phyloP scores from a whole-genome alignment of 768 basidiomycete genomes.

The Hericium coralloides region DNA sequence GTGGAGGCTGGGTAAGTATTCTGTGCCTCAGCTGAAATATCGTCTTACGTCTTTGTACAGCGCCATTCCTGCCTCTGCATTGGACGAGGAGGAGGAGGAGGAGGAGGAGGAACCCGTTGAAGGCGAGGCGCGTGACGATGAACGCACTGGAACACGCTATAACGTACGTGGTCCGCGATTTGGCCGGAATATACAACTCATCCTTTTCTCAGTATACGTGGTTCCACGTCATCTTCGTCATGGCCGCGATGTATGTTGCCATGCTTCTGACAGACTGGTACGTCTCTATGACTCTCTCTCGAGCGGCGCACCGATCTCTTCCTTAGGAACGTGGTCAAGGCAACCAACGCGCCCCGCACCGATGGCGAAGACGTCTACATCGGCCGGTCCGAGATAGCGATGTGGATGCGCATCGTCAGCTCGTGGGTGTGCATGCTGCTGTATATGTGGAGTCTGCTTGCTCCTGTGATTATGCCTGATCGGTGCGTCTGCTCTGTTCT shows the following conservation, averaged over 20 bases:
- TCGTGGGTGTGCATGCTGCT: slow-evolving; percentile 89
- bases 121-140: slow-evolving; percentile 82
- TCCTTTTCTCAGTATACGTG: slow-evolving; percentile 71
- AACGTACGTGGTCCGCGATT: slow-evolving; percentile 49
- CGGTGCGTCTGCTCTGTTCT: slow-evolving; percentile 40
- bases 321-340: slow-evolving; percentile 66
- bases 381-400: slow-evolving; percentile 89
- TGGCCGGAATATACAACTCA: neutral
- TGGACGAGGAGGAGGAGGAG: slow-evolving; percentile 64
- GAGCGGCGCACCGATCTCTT: slow-evolving; percentile 1
- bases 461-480: slow-evolving; percentile 87
- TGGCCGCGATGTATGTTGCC: slow-evolving; percentile 96
- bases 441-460: slow-evolving; percentile 83
- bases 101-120: slow-evolving; percentile 63
- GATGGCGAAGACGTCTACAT: slow-evolving; percentile 79
- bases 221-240: slow-evolving; percentile 97
- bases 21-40: neutral
- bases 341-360: slow-evolving; percentile 32
- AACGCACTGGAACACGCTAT: slow-evolving; percentile 88
- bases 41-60: slow-evolving; percentile 26
- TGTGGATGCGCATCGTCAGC: slow-evolving; percentile 99
- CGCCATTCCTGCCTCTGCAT: slow-evolving; percentile 87
- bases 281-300: slow-evolving; percentile 22
- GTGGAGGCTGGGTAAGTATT: slow-evolving; percentile 82
- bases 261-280: slow-evolving; percentile 97